These are phyloP conservation scores for Notholithocarpus densiflorus DNA, from an alignment of 306 rosid genomes.

Conservation along the genomic window DNA sequence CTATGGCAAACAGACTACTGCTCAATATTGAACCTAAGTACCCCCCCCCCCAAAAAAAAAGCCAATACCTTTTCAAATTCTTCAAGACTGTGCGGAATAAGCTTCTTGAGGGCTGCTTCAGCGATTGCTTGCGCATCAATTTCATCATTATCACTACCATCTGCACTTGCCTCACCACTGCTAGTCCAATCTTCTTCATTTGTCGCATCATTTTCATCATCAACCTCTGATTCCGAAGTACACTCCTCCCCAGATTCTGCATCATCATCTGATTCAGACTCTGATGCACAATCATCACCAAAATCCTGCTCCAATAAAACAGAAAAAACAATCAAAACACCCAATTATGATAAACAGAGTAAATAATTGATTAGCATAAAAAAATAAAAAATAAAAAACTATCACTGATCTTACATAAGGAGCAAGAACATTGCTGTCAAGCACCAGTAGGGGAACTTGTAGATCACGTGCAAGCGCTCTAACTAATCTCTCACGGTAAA, in stretches of 20 bases:
- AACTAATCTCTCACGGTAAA: constrained; percentile 89
- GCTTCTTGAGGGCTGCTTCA: constrained; percentile 80
- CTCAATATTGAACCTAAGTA: background rate
- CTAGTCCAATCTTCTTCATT: constrained; percentile 88
- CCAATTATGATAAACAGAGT: background rate
- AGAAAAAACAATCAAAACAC: constrained; percentile 11
- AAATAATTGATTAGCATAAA: background rate
- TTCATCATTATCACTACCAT: constrained; percentile 79
- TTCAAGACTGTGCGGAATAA: constrained; percentile 57
- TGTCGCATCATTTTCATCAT: constrained; percentile 62
- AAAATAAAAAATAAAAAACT: background rate
- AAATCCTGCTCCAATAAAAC: constrained; percentile 60
- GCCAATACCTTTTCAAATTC: constrained; percentile 60
- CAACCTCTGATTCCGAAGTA: constrained; percentile 72
- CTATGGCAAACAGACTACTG: background rate
- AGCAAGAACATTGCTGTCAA: constrained; percentile 84
- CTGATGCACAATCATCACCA: constrained; percentile 73
- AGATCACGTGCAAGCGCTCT: constrained; percentile 87
- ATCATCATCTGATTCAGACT: constrained; percentile 71
- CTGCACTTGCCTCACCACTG: constrained; percentile 67
- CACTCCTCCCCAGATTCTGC: constrained; percentile 63
- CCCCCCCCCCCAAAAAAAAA: background rate
- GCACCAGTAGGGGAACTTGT: constrained; percentile 83
- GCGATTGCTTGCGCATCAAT: constrained; percentile 59
- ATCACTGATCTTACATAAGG: constrained; percentile 67